Percentiles rank a stretch among this genome's conserved stretches.
Conservation (phyloP, 257 asterid genomes). For the Fraxinus americana region DNA sequence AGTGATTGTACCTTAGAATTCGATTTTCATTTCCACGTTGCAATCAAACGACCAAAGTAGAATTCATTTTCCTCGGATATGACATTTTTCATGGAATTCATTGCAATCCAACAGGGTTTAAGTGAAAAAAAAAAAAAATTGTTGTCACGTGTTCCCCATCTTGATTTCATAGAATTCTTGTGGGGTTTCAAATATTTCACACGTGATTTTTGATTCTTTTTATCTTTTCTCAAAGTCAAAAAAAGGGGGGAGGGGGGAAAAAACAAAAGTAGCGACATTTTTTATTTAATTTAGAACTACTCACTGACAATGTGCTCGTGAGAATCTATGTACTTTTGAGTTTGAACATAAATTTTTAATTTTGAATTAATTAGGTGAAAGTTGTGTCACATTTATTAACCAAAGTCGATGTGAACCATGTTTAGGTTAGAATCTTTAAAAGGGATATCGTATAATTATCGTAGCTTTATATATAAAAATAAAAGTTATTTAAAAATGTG, state of each 20-base stretch:
- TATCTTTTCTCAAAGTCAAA: constrained; percentile 8
- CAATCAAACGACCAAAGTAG: no score
- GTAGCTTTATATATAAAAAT: no score
- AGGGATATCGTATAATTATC: background rate
- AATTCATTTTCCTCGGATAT: no score
- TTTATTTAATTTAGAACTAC: background rate
- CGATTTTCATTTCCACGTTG: no score
- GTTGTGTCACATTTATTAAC: background rate
- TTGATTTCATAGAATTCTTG: constrained; percentile 15
- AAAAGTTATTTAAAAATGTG: background rate
- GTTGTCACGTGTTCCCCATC: constrained; percentile 25
- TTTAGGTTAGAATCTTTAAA: no score
- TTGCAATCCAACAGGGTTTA: no score
- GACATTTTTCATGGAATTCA: no score
- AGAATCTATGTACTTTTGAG: background rate
- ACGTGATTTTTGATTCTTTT: constrained; percentile 25
- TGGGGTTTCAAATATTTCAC: constrained; percentile 10
- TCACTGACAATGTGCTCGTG: background rate
- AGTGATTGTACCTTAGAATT: no score
- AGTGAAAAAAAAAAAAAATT: background rate
- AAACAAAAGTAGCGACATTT: background rate
- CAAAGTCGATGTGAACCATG: background rate
- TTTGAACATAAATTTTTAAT: background rate
- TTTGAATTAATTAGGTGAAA: constrained; percentile 1
- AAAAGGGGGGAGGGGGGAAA: background rate